Conservation (phyloP, 441 rosid species). For the Raphanus hybrid region DNA sequence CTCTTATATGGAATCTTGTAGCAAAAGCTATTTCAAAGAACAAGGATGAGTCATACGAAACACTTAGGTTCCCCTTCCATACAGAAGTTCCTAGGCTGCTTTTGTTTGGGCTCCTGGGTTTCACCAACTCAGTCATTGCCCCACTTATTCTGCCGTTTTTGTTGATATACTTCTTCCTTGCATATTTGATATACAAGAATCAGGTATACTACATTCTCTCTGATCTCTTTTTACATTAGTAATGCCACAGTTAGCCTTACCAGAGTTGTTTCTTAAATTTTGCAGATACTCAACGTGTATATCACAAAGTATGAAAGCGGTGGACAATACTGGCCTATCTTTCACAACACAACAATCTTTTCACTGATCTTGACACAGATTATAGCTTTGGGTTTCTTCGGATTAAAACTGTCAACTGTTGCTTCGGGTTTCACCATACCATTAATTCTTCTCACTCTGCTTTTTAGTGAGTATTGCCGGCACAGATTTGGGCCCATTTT, state of each 20-base stretch:
- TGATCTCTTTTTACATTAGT: constrained; percentile 6
- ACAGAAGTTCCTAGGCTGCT: constrained; percentile 89
- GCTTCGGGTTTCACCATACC: constrained; percentile 88
- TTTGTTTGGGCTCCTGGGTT: constrained; percentile 86
- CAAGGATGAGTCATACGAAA: constrained; percentile 53
- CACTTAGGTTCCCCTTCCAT: constrained; percentile 81
- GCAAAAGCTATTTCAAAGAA: constrained; percentile 41
- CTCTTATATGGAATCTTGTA: constrained; percentile 60
- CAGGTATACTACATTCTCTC: constrained; percentile 58
- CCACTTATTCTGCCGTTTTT: constrained; percentile 88
- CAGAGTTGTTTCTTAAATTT: not conserved
- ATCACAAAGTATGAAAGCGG: constrained; percentile 75
- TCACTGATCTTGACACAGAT: constrained; percentile 83
- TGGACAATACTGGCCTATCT: constrained; percentile 90
- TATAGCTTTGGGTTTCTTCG: constrained; percentile 89
- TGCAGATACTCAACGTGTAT: constrained; percentile 93
- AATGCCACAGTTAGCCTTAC: not conserved
- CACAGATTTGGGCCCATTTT: constrained; percentile 77
- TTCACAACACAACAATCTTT: constrained; percentile 86
- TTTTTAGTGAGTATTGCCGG: constrained; percentile 89
- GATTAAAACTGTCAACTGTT: constrained; percentile 72
- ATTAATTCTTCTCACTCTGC: constrained; percentile 70
- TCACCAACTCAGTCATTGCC: constrained; percentile 82
- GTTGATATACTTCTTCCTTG: constrained; percentile 77
- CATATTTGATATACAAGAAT: constrained; percentile 79